Base-by-base conservation (phyloP, 257 asterid species). In the Gynochthodes officinalis region DNA sequence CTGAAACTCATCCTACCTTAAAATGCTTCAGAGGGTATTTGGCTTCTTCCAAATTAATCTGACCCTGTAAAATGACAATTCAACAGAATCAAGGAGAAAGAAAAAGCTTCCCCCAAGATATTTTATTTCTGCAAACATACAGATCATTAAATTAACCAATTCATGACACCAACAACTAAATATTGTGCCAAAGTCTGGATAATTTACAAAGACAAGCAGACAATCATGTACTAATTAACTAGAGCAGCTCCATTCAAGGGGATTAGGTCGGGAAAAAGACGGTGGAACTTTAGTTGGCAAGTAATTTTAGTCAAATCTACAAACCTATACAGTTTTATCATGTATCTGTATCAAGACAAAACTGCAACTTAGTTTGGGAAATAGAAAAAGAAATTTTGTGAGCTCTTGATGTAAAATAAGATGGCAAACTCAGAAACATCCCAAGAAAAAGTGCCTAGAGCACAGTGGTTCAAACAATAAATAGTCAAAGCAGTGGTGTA, bases 21-120 rank as follows among this genome's bases (percentile, higher is more conserved):
- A 86, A 95, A 80, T 89, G 92, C 86, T 88, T 91, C 66, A 95
- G 43, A 52, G 99, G 96, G 81, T 92, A 81, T 79, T 87, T 95
- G 85, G 84, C 78, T 74, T 95, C 98, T 77, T 89, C 89, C 78
- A 95, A 42, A 61, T 83, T 86, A 79, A 95, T 82, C 86, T 95
- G 99, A 86, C 87, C 99, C 99, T 92, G 88, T 79, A 85, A 84
- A 68, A 83, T 70, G 71, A 83, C 63, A 72, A 73, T 73, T 25
- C 48, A 63, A 78, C 42, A 39, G 40, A 76, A 81, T 86, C 79
- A 86, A 11, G 16, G 21, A 37, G 25, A 27, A 4, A 52, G 49
- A 19, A 44, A 72, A 61, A 33, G 23, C 25, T 14, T 28, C 19
- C 39, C 39, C 50, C 59, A 63, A 28, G 71, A 49, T 4, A 28